These are phyloP conservation scores for Phytophthora megakarya DNA, from an alignment of 352 stramenopile species.

Conservation along the genomic window DNA sequence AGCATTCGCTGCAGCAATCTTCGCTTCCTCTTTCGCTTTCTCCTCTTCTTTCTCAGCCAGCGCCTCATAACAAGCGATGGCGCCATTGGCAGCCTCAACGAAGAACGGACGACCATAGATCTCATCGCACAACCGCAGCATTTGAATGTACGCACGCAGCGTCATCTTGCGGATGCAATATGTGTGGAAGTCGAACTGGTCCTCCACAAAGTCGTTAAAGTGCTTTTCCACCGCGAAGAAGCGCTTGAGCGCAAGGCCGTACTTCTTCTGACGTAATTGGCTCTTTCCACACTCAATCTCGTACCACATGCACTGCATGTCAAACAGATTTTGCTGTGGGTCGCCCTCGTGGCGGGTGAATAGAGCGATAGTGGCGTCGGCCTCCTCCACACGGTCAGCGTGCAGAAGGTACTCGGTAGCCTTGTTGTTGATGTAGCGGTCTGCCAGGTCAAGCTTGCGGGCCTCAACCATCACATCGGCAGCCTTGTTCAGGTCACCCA, in stretches of 20 bases:
- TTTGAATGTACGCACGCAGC: slow-evolving; percentile 94
- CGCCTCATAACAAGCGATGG: slow-evolving; percentile 90
- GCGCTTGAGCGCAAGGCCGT: slow-evolving; percentile 93
- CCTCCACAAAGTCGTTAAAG: slow-evolving; percentile 97
- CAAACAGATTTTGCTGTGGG: slow-evolving; percentile 95
- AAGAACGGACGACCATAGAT: slow-evolving; percentile 93
- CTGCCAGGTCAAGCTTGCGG: slow-evolving; percentile 94
- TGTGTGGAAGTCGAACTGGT: slow-evolving; percentile 99
- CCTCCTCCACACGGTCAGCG: slow-evolving; percentile 91
- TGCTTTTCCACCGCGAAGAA: slow-evolving; percentile 96
- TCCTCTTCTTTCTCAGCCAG: slow-evolving; percentile 74
- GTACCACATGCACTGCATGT: slow-evolving; percentile 99
- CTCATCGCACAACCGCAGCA: slow-evolving; percentile 94
- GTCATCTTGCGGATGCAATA: slow-evolving; percentile 99
- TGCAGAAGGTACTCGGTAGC: slow-evolving; percentile 97
- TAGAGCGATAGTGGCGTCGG: slow-evolving; percentile 94
- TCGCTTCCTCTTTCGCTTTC: slow-evolving; percentile 38
- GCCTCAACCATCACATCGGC: slow-evolving; percentile 92
- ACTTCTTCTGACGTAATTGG: slow-evolving; percentile 65
- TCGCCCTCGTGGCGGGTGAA: slow-evolving; percentile 98
- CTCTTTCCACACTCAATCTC: slow-evolving; percentile 90
- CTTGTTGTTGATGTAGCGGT: slow-evolving; percentile 99
- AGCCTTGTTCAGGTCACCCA: slow-evolving; percentile 90
- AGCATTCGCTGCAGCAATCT: slow-evolving; percentile 49
- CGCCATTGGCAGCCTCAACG: slow-evolving; percentile 84